Percentiles rank a stretch among this genome's conserved stretches.
Evolutionary conservation across 352 stramenopile genomes (phyloP).

Genomic region (Pythium monospermum): DNA sequence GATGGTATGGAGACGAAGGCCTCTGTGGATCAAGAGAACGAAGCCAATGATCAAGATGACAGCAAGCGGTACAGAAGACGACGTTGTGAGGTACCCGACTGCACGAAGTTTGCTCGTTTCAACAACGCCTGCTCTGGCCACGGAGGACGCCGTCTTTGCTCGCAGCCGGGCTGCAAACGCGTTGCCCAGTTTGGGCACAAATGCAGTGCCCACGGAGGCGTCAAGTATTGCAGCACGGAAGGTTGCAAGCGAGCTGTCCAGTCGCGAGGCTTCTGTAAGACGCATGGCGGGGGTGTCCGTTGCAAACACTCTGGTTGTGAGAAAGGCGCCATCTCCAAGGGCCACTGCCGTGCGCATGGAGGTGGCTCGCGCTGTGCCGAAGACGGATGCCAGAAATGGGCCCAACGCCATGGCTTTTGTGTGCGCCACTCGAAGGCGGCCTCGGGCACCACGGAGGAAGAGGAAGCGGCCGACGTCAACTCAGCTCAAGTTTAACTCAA

Average conservation of each 20-base stretch:
- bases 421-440: constrained; percentile 62
- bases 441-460: constrained; percentile 2
- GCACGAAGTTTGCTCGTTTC: constrained; percentile 74
- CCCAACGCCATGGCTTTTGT: constrained; percentile 67
- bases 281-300: constrained; percentile 78
- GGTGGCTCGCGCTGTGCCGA: constrained; percentile 74
- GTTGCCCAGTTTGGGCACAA: constrained; percentile 80
- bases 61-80: constrained; percentile 59
- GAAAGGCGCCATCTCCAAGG: constrained; percentile 84
- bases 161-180: constrained; percentile 54
- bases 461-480: constrained; percentile 10
- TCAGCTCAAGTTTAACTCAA: constrained; percentile 18
- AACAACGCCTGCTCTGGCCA: constrained; percentile 74
- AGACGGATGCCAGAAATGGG: constrained; percentile 64
- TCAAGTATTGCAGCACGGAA: constrained; percentile 71
- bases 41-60: constrained; percentile 10
- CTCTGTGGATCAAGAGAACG: constrained; percentile 5
- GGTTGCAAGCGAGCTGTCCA: constrained; percentile 71
- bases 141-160: constrained; percentile 65
- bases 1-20: neutral
- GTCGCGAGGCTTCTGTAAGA: constrained; percentile 83
- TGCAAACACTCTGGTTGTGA: constrained; percentile 72
- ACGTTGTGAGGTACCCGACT: constrained; percentile 57
- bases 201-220: constrained; percentile 70
- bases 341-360: constrained; percentile 77